A percentile compares a stretch with the other conserved stretches of the same genome.
Evolutionary conservation across 2,329 filamentous ascomycete genomes (phyloP).

Genomic region (Botryotinia narcissicola): DNA sequence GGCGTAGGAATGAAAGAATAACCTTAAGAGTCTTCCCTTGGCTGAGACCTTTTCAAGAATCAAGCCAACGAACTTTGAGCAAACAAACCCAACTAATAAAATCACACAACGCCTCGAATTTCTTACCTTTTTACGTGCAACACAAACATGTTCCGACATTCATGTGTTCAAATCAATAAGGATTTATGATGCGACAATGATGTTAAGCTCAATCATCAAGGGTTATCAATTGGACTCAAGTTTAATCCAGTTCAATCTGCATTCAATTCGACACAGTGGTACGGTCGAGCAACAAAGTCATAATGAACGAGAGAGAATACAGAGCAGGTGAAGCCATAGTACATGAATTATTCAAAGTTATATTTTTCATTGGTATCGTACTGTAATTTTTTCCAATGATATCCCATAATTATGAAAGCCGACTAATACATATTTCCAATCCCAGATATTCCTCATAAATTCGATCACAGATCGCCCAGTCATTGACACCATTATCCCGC

Average conservation of each 20-base stretch:
- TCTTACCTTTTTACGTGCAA: not conserved
- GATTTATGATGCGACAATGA: not conserved
- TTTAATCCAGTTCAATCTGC: not conserved
- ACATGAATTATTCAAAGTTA: not conserved
- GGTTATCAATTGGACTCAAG: not conserved
- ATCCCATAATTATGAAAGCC: not conserved
- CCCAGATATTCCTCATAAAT: conserved; percentile 2
- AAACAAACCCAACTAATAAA: not conserved
- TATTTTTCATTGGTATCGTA: conserved; percentile 14
- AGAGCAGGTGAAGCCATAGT: not conserved
- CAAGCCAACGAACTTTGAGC: not conserved
- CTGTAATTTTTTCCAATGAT: not conserved
- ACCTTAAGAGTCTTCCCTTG: not conserved
- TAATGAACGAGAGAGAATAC: not conserved
- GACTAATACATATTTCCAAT: conserved; percentile 8
- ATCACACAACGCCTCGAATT: not conserved
- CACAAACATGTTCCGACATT: not conserved
- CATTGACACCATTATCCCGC: conserved; percentile 7
- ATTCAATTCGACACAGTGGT: too few species aligned
- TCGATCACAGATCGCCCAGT: not conserved
- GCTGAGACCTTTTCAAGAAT: not conserved
- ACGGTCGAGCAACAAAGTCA: not conserved
- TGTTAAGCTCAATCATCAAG: not conserved
- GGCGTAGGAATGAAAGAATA: not conserved
- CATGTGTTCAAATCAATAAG: not conserved